Percentiles rank a stretch among this genome's conserved stretches.
Conservation (phyloP, 2,329 filamentous ascomycete species). For the Trematosphaeria pertusa region DNA sequence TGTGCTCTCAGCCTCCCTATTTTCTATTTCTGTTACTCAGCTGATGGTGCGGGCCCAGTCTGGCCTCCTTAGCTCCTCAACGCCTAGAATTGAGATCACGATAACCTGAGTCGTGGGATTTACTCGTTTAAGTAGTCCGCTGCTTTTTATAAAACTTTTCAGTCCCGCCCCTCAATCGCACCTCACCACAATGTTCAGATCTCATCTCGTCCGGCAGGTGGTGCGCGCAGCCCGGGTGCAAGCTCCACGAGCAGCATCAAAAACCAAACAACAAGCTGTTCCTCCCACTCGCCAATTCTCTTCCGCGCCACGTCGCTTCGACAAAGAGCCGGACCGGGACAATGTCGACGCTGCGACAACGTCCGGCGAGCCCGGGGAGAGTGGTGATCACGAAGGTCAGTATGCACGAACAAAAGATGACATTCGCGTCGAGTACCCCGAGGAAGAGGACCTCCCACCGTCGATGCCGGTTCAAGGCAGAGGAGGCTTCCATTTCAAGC, state of each 20-base stretch:
- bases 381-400: slow-evolving; percentile 65
- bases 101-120: slow-evolving; percentile 5
- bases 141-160: background rate
- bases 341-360: slow-evolving; percentile 45
- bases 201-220: slow-evolving; percentile 39
- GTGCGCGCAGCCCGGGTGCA: slow-evolving; percentile 34
- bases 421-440: slow-evolving; percentile 80
- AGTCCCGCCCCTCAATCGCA: slow-evolving; percentile 9
- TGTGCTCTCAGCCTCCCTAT: background rate
- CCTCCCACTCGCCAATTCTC: slow-evolving; percentile 37
- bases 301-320: slow-evolving; percentile 32
- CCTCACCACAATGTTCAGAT: slow-evolving; percentile 40
- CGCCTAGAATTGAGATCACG: no score
- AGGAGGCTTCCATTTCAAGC: slow-evolving; percentile 81
- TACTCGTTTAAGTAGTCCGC: background rate
- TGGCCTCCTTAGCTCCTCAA: no score
- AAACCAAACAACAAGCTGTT: slow-evolving; percentile 24
- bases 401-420: slow-evolving; percentile 82
- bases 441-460: slow-evolving; percentile 74
- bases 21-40: slow-evolving; percentile 7
- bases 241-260: slow-evolving; percentile 34
- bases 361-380: slow-evolving; percentile 47
- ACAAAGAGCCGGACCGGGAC: slow-evolving; percentile 32
- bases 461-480: slow-evolving; percentile 75
- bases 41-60: slow-evolving; percentile 18